A percentile compares a stretch with the other conserved stretches of the same genome.
phyloP scores from a whole-genome alignment of 2,329 filamentous ascomycete genomes.

The Chalaropsis ovoidea region DNA sequence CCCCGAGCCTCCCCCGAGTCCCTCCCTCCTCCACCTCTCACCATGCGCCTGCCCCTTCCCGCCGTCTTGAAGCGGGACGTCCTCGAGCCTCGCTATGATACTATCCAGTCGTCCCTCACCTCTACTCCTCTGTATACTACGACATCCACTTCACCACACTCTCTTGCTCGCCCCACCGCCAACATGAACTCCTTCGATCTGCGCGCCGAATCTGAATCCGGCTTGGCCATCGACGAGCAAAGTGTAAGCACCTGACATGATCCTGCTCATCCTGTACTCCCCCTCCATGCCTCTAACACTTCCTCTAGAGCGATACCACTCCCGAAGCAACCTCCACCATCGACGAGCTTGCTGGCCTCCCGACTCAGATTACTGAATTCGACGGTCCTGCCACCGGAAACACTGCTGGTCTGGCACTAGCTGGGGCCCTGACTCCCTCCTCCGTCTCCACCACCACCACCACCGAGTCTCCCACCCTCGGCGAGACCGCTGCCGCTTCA shows the following conservation, averaged over 20 bases:
- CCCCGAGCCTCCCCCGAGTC: neutral
- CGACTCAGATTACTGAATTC: constrained; percentile 21
- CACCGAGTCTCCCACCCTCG: constrained; percentile 23
- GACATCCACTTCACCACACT: neutral
- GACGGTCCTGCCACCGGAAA: constrained; percentile 27
- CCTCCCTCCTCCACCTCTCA: neutral
- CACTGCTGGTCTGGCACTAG: constrained; percentile 27
- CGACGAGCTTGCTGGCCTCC: constrained; percentile 15
- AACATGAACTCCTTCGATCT: constrained; percentile 9
- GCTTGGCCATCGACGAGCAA: neutral
- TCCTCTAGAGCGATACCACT: neutral
- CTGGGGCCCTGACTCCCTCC: constrained; percentile 26
- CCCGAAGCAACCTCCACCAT: neutral
- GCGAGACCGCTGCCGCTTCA: constrained; percentile 23
- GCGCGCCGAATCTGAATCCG: neutral
- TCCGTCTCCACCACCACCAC: constrained; percentile 27
- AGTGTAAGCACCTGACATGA: neutral
- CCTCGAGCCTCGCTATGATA: neutral
- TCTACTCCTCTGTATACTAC: neutral
- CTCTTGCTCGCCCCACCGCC: neutral
- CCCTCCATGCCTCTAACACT: neutral
- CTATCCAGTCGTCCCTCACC: neutral
- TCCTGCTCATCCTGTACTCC: neutral
- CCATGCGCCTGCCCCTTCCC: constrained; percentile 1
- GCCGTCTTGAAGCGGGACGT: neutral